phyloP scores from a whole-genome alignment of 441 rosid genomes.

The Kokia cookei region DNA sequence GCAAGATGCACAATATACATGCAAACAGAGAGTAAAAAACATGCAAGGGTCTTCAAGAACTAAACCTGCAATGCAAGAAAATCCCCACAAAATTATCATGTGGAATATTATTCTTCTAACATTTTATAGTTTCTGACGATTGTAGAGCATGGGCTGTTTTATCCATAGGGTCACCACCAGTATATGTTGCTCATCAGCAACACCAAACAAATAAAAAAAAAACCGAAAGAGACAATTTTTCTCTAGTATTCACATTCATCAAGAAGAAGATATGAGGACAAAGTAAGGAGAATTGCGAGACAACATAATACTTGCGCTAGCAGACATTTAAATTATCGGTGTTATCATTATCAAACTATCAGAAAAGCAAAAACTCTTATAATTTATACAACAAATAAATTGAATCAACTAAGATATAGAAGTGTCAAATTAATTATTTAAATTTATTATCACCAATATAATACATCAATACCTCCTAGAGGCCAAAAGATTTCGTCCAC shows the following conservation, averaged over 20 bases:
- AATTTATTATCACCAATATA: not conserved
- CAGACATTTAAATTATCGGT: not conserved
- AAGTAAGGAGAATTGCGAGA: not conserved
- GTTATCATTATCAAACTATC: not conserved
- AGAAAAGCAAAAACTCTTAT: not conserved
- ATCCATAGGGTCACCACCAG: not conserved
- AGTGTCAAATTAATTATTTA: not conserved
- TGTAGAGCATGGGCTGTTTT: not conserved
- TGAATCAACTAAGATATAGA: not conserved
- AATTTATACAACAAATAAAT: not conserved
- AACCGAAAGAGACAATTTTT: not conserved
- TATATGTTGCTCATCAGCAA: not conserved
- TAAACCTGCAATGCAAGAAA: not conserved
- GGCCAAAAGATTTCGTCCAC: slow-evolving; percentile 68
- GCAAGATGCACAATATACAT: not conserved
- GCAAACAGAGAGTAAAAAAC: not conserved
- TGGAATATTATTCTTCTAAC: not conserved
- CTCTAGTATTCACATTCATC: not conserved
- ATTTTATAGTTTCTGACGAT: not conserved
- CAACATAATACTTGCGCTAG: no score
- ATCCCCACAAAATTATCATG: not conserved
- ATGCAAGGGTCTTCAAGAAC: not conserved
- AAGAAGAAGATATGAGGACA: not conserved
- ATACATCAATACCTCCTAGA: slow-evolving; percentile 59
- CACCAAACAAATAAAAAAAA: not conserved